Conservation (phyloP, 2,329 filamentous ascomycete genomes). For the Exophiala bonariae region DNA sequence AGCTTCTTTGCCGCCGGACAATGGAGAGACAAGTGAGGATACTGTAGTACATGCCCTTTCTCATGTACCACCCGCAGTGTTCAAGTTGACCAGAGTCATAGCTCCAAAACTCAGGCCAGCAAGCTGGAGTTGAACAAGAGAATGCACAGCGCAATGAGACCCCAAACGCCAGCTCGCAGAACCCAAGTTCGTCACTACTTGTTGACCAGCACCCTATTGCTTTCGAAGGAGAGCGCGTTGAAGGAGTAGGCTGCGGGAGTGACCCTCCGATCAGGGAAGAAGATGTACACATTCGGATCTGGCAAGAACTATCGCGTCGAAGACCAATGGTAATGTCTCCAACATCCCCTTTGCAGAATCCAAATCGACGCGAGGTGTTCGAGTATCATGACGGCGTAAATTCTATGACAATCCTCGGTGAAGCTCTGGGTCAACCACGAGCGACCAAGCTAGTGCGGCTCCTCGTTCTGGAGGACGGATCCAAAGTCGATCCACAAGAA, state of each 20-base stretch:
- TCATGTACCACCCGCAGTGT: no score
- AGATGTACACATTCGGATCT: conserved; percentile 5
- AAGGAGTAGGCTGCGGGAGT: not conserved
- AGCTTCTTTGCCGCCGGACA: no score
- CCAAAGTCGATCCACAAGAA: not conserved
- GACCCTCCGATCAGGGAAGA: conserved; percentile 1
- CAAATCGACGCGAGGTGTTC: not conserved
- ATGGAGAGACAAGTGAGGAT: no score
- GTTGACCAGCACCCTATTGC: no score
- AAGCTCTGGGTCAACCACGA: conserved; percentile 1
- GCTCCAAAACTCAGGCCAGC: no score
- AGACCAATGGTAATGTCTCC: conserved; percentile 1
- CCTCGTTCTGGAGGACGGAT: not conserved
- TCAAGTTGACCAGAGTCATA: no score
- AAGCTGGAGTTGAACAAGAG: no score
- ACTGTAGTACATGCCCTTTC: no score
- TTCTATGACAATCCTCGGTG: conserved; percentile 7
- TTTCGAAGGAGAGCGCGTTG: not conserved
- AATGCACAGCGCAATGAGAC: no score
- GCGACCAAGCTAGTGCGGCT: conserved; percentile 1
- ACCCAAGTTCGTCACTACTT: not conserved
- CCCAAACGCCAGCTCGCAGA: not conserved
- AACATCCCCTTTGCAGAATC: not conserved
- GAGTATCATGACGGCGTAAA: conserved; percentile 7
- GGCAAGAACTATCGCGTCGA: conserved; percentile 3